phyloP scores from a whole-genome alignment of 139 green algal genomes.

The Chlamydomonas asymmetrica region DNA sequence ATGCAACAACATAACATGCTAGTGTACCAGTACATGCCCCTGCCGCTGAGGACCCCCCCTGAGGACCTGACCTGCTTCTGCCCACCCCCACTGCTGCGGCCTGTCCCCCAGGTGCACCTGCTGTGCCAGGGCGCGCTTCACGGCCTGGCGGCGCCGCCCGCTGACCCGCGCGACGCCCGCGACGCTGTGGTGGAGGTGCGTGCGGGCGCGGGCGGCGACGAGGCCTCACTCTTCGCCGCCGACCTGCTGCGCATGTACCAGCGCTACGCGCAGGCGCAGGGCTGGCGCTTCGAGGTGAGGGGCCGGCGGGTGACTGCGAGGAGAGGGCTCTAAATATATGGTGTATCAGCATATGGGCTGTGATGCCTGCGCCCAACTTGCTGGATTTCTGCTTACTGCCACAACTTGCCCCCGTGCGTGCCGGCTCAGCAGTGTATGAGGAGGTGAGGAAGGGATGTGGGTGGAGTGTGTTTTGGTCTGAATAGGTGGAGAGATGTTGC shows the following conservation, averaged over 20 bases:
- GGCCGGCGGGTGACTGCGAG: too few relatives aligned
- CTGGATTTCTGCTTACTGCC: too few relatives aligned
- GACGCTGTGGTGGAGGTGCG: conserved; percentile 71
- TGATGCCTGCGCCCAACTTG: too few relatives aligned
- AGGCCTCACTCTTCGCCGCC: conserved; percentile 57
- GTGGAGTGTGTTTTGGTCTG: too few relatives aligned
- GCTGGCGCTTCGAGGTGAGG: conserved; percentile 27
- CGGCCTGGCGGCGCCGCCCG: conserved; percentile 10
- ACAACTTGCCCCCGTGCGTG: too few relatives aligned
- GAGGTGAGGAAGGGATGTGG: too few relatives aligned
- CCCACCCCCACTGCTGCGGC: background rate
- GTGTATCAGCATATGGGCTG: too few relatives aligned
- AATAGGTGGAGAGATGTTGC: too few relatives aligned
- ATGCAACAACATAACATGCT: background rate
- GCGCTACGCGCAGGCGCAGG: conserved; percentile 38
- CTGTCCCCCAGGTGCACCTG: conserved; percentile 2
- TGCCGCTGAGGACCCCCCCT: too few relatives aligned
- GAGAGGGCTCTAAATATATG: background rate
- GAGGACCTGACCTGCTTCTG: background rate
- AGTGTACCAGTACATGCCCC: background rate
- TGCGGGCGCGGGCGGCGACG: conserved; percentile 50
- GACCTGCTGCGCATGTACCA: conserved; percentile 56
- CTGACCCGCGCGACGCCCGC: conserved; percentile 8
- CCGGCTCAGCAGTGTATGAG: too few relatives aligned
- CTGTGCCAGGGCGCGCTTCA: too few relatives aligned